Percentiles rank a stretch among this genome's conserved stretches.
These are phyloP conservation scores for Melanogaster broomeanus DNA, from an alignment of 768 basidiomycete species.

Conservation along the genomic window DNA sequence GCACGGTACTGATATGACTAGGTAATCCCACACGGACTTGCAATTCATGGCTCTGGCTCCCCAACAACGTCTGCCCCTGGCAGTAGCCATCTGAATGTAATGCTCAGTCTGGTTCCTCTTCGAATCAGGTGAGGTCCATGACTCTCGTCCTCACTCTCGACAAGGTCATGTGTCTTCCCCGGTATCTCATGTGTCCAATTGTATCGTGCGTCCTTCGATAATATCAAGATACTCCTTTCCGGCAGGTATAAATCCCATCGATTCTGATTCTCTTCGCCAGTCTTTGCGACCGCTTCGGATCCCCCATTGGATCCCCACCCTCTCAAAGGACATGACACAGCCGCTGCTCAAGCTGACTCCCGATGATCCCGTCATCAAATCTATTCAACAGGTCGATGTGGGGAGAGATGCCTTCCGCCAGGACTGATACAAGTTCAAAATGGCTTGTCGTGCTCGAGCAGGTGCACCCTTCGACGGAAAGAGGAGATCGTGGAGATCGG, in stretches of 20 bases:
- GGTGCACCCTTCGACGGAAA: slow-evolving; percentile 50
- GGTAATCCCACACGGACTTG: background rate
- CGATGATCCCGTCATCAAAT: slow-evolving; percentile 89
- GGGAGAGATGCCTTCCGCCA: slow-evolving; percentile 84
- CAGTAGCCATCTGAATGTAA: slow-evolving; percentile 87
- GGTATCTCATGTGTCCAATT: slow-evolving; percentile 89
- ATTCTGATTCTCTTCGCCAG: slow-evolving; percentile 1
- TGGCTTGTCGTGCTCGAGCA: slow-evolving; percentile 72
- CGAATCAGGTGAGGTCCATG: slow-evolving; percentile 41
- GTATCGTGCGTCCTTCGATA: slow-evolving; percentile 83
- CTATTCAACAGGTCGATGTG: slow-evolving; percentile 86
- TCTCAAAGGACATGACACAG: slow-evolving; percentile 76
- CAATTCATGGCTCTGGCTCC: slow-evolving; percentile 33
- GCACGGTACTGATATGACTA: slow-evolving; percentile 5
- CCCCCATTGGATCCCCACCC: slow-evolving; percentile 12
- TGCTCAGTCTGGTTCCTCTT: slow-evolving; percentile 65
- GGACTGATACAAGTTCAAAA: slow-evolving; percentile 88
- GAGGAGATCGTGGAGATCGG: slow-evolving; percentile 51
- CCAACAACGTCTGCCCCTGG: slow-evolving; percentile 85
- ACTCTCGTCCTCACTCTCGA: slow-evolving; percentile 37
- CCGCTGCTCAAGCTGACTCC: slow-evolving; percentile 81
- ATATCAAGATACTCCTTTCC: slow-evolving; percentile 70
- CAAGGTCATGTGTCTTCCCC: slow-evolving; percentile 57
- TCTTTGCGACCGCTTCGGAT: slow-evolving; percentile 2
- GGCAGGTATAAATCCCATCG: slow-evolving; percentile 67